Percentiles rank a stretch among this genome's conserved stretches.
These are phyloP conservation scores for Diaporthe nobilis DNA, from an alignment of 2,329 filamentous ascomycete species.

Conservation along the genomic window DNA sequence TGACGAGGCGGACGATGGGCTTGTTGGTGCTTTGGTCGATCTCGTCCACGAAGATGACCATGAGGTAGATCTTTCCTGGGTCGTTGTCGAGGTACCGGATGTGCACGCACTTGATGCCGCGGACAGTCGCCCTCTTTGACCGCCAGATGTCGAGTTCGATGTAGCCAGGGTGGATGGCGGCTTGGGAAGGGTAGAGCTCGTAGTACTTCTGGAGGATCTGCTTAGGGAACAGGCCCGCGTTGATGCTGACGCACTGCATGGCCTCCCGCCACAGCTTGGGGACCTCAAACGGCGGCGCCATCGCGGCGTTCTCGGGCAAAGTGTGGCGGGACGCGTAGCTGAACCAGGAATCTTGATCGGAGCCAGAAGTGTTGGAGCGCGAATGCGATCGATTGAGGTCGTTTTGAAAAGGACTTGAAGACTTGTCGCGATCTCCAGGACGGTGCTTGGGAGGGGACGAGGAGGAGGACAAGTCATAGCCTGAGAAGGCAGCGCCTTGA, in stretches of 20 bases:
- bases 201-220: constrained; percentile 37
- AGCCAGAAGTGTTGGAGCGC: neutral
- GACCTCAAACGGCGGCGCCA: constrained; percentile 34
- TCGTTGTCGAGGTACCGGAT: constrained; percentile 38
- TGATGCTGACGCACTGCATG: constrained; percentile 40
- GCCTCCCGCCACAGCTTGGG: constrained; percentile 38
- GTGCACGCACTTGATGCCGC: constrained; percentile 32
- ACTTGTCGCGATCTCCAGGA: neutral
- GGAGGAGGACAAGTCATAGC: neutral
- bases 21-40: constrained; percentile 8
- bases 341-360: neutral
- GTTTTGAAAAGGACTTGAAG: neutral
- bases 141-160: constrained; percentile 37
- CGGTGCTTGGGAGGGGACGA: neutral
- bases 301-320: neutral
- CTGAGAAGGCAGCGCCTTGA: neutral
- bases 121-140: constrained; percentile 24
- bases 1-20: constrained; percentile 32
- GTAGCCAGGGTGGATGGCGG: neutral
- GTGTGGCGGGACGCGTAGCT: neutral
- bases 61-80: constrained; percentile 33
- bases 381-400: neutral
- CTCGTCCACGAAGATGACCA: constrained; percentile 34
- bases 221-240: constrained; percentile 36
- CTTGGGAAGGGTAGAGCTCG: constrained; percentile 18